phyloP scores from a whole-genome alignment of 768 basidiomycete genomes.

The Termitomyces sp. region DNA sequence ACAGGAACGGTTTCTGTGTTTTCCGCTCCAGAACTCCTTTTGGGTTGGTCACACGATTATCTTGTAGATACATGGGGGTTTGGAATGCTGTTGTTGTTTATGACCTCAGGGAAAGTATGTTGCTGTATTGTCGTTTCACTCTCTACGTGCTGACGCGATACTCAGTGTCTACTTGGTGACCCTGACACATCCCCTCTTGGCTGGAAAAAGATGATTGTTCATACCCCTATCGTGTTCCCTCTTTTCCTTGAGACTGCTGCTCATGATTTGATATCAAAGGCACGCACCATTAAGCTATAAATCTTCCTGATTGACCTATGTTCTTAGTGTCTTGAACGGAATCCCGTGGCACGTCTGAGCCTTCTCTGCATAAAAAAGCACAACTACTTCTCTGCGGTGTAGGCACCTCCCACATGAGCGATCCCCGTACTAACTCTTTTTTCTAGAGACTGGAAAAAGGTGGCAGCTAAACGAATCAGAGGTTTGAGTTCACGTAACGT shows the following conservation, averaged over 20 bases:
- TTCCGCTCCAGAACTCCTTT: conserved; percentile 51
- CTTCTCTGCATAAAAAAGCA: conserved; percentile 44
- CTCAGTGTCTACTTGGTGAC: conserved; percentile 8
- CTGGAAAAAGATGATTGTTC: conserved; percentile 33
- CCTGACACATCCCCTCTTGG: conserved; percentile 21
- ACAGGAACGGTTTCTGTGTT: conserved; percentile 25
- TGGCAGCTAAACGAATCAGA: conserved; percentile 27
- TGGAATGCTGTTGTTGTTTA: conserved; percentile 49
- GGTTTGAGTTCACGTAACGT: conserved; percentile 22
- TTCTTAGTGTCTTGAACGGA: conserved; percentile 54
- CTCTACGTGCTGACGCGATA: background rate
- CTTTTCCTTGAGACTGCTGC: conserved; percentile 31
- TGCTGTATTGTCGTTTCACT: background rate
- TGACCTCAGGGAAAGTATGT: conserved; percentile 47
- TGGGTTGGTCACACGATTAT: conserved; percentile 54
- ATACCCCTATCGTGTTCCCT: conserved; percentile 28
- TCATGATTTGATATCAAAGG: conserved; percentile 46
- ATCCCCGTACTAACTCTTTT: conserved; percentile 9
- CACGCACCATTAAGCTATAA: conserved; percentile 19
- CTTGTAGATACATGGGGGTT: conserved; percentile 62
- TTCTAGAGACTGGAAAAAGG: conserved; percentile 40
- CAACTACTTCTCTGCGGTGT: conserved; percentile 49
- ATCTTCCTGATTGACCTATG: background rate
- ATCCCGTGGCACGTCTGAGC: conserved; percentile 45
- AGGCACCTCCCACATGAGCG: conserved; percentile 22